Evolutionary conservation across 1,284 basidiomycete species (phyloP).

Genomic region (Moesziomyces globuligerus): DNA sequence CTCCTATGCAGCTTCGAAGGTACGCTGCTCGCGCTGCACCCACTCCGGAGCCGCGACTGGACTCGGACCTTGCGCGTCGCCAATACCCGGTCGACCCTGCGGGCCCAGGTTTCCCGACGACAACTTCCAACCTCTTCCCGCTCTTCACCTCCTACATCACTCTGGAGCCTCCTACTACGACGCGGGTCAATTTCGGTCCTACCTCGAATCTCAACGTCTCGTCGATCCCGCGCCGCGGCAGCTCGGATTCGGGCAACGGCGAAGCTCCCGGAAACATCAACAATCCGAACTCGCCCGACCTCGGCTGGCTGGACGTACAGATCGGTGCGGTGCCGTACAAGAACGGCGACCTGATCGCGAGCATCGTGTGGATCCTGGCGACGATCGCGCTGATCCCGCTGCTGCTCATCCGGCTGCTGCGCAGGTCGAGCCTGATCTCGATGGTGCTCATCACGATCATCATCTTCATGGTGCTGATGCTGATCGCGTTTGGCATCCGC

Average conservation of each 20-base stretch:
- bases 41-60: slow-evolving; percentile 11
- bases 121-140: slow-evolving; percentile 32
- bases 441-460: slow-evolving; percentile 47
- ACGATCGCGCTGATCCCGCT: slow-evolving; percentile 46
- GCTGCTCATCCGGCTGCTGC: slow-evolving; percentile 46
- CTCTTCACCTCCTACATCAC: slow-evolving; percentile 41
- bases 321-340: slow-evolving; percentile 51
- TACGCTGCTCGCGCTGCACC: slow-evolving; percentile 7
- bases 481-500: slow-evolving; percentile 42
- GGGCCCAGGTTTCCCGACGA: neutral
- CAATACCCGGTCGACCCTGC: slow-evolving; percentile 8
- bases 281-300: slow-evolving; percentile 48
- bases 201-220: slow-evolving; percentile 34
- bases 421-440: slow-evolving; percentile 47
- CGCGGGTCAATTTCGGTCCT: slow-evolving; percentile 36
- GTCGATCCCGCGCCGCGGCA: slow-evolving; percentile 14
- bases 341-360: slow-evolving; percentile 52
- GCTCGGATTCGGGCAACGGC: slow-evolving; percentile 37
- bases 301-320: slow-evolving; percentile 52
- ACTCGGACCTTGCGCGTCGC: slow-evolving; percentile 1
- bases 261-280: slow-evolving; percentile 45
- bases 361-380: slow-evolving; percentile 48
- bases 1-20: neutral
- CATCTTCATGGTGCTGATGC: slow-evolving; percentile 39
- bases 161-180: slow-evolving; percentile 19